A percentile compares a stretch with the other conserved stretches of the same genome.
These are phyloP conservation scores for Coniophora puteana DNA, from an alignment of 1,284 basidiomycete species.

Conservation along the genomic window DNA sequence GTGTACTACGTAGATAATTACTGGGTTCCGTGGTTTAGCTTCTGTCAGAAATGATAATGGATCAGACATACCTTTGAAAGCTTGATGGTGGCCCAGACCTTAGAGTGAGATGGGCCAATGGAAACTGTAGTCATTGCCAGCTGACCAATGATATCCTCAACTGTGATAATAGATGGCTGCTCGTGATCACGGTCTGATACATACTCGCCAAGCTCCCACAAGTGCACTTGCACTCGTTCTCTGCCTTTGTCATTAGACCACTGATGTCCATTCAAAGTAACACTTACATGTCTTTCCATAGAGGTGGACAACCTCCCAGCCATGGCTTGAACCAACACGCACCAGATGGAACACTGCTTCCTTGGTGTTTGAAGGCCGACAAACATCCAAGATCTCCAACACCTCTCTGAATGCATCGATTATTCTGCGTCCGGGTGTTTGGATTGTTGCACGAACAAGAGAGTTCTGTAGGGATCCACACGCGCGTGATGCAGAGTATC, in stretches of 20 bases:
- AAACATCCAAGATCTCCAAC: constrained; percentile 4
- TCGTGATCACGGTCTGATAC: not conserved
- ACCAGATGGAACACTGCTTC: constrained; percentile 3
- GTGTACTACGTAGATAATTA: not conserved
- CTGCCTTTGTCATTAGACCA: too few relatives aligned
- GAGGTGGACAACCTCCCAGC: not conserved
- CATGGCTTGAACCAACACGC: constrained; percentile 4
- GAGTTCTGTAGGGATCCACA: not conserved
- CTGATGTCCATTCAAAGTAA: too few relatives aligned
- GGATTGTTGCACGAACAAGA: not conserved
- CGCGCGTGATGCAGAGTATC: constrained; percentile 13
- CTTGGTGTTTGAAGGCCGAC: not conserved
- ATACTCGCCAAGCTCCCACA: constrained; percentile 8
- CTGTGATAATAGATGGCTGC: constrained; percentile 1
- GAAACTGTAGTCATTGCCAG: not conserved
- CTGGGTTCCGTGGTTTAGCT: not conserved
- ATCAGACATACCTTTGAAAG: constrained; percentile 9
- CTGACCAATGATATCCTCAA: not conserved
- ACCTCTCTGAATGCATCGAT: constrained; percentile 3
- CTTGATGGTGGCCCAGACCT: constrained; percentile 6
- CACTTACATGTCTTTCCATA: constrained; percentile 7
- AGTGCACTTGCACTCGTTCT: not conserved
- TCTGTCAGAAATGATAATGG: too few relatives aligned
- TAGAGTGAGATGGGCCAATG: not conserved
- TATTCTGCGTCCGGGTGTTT: not conserved